phyloP scores from a whole-genome alignment of 2,329 filamentous ascomycete species.

The Diaporthe sp. region DNA sequence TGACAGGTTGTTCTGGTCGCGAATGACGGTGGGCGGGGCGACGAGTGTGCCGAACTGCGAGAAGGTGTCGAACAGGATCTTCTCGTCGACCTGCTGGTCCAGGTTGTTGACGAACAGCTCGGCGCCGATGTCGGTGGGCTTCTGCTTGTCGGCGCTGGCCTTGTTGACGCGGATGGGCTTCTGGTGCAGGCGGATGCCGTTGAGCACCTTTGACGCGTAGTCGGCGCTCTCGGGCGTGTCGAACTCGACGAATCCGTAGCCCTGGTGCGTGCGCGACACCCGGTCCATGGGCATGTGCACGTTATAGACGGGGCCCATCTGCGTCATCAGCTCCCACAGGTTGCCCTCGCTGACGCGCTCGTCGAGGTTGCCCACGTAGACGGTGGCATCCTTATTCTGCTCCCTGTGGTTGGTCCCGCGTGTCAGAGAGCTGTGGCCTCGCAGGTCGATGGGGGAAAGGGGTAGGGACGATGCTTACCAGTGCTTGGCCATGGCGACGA shows the following conservation, averaged over 20 bases:
- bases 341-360: slow-evolving; percentile 92
- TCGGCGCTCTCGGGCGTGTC: slow-evolving; percentile 95
- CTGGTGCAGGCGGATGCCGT: slow-evolving; percentile 91
- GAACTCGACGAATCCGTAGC: slow-evolving; percentile 99
- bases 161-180: slow-evolving; percentile 99
- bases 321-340: slow-evolving; percentile 98
- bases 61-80: slow-evolving; percentile 94
- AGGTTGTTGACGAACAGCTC: slow-evolving; percentile 98
- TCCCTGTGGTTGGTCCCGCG: slow-evolving; percentile 70
- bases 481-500: slow-evolving; percentile 49
- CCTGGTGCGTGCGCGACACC: slow-evolving; percentile 96
- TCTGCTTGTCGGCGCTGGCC: slow-evolving; percentile 91
- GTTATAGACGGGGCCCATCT: slow-evolving; percentile 97
- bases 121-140: slow-evolving; percentile 91
- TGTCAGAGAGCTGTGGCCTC: slow-evolving; percentile 15
- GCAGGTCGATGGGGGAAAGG: not conserved
- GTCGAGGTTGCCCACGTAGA: slow-evolving; percentile 98
- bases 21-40: slow-evolving; percentile 88
- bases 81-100: slow-evolving; percentile 94
- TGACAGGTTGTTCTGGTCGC: slow-evolving; percentile 88
- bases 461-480: slow-evolving; percentile 44
- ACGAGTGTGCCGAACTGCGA: slow-evolving; percentile 90
- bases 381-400: slow-evolving; percentile 97
- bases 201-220: slow-evolving; percentile 97
- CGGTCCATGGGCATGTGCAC: slow-evolving; percentile 98